These are phyloP conservation scores for Talaromyces wortmannii DNA, from an alignment of 495 filamentous ascomycete genomes.

Conservation along the genomic window DNA sequence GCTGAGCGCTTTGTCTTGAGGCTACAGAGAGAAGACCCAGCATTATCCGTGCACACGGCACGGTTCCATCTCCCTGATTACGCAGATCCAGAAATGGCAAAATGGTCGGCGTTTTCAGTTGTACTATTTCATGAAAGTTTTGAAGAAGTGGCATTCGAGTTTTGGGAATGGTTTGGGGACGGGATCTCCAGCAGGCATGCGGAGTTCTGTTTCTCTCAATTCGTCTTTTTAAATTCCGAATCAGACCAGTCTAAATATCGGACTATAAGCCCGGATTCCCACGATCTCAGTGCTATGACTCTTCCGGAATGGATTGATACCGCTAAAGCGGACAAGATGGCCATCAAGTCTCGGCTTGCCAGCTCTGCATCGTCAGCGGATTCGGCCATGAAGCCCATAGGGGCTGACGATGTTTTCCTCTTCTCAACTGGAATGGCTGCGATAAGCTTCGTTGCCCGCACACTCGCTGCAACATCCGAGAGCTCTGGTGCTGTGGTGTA, in stretches of 20 bases:
- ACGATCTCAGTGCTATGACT: background rate
- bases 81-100: background rate
- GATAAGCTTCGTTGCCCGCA: slow-evolving; percentile 18
- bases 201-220: background rate
- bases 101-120: background rate
- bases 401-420: slow-evolving; percentile 40
- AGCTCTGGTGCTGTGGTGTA: slow-evolving; percentile 30
- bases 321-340: background rate
- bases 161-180: background rate
- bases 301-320: background rate
- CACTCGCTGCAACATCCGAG: slow-evolving; percentile 11
- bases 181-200: background rate
- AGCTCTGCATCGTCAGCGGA: slow-evolving; percentile 7
- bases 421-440: slow-evolving; percentile 42
- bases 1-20: background rate
- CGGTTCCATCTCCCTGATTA: background rate
- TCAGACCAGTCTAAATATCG: background rate
- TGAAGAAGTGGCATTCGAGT: background rate
- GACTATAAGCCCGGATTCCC: background rate
- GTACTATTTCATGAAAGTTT: background rate
- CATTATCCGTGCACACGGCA: background rate
- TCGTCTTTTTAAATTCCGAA: background rate
- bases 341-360: background rate
- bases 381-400: slow-evolving; percentile 28
- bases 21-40: background rate